These are phyloP conservation scores for Penicillium mononematosum DNA, from an alignment of 495 filamentous ascomycete genomes.

Conservation along the genomic window DNA sequence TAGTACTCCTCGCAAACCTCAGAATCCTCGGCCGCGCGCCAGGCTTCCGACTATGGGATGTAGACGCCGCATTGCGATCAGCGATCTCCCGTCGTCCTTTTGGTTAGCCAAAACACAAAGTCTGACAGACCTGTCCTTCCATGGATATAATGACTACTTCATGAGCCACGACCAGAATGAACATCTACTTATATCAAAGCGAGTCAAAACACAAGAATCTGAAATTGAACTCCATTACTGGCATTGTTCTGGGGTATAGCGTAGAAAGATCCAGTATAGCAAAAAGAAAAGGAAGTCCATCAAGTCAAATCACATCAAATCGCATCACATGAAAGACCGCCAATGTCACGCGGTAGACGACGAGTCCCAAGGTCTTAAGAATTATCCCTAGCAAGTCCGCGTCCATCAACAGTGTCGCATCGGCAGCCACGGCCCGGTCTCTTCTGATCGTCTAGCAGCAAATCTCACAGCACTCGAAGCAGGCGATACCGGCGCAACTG, in stretches of 20 bases:
- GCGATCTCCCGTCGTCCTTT: slow-evolving; percentile 21
- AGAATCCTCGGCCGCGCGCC: slow-evolving; percentile 31
- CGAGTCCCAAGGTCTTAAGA: not conserved
- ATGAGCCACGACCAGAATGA: not conserved
- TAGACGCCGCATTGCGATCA: slow-evolving; percentile 26
- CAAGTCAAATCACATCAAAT: slow-evolving; percentile 1
- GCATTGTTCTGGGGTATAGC: slow-evolving; percentile 16
- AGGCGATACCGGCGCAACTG: slow-evolving; percentile 45
- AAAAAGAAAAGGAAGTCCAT: not conserved
- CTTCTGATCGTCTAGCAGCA: slow-evolving; percentile 38
- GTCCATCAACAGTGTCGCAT: not conserved
- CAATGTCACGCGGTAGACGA: not conserved
- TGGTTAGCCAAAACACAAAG: not conserved
- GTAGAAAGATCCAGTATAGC: slow-evolving; percentile 4
- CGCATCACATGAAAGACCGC: not conserved
- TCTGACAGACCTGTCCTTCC: not conserved
- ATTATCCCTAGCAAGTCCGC: not conserved
- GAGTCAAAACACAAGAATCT: not conserved
- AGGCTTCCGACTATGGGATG: slow-evolving; percentile 27
- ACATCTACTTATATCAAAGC: not conserved
- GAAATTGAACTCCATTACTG: slow-evolving; percentile 11
- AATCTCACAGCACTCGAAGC: slow-evolving; percentile 48
- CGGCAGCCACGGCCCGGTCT: not conserved
- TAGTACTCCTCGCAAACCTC: slow-evolving; percentile 26
- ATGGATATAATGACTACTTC: not conserved